Evolutionary conservation across 768 basidiomycete species (phyloP).

Genomic region (Tylopilus sp.): DNA sequence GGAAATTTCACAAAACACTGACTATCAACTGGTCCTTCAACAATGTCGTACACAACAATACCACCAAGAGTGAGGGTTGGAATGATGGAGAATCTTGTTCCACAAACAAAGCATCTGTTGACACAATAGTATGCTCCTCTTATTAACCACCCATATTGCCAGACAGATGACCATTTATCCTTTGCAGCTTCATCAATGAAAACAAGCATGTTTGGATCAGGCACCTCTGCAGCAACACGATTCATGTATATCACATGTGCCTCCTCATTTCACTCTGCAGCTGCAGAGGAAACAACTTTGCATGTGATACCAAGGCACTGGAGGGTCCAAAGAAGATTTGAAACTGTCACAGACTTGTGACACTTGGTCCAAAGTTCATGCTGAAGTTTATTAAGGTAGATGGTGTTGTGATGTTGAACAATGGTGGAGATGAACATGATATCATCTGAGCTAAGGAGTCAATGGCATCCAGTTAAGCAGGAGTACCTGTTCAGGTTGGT

Average conservation of each 20-base stretch:
- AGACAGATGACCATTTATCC: not conserved
- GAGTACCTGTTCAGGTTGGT: not conserved
- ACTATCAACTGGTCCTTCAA: constrained; percentile 13
- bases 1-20: not conserved
- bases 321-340: not conserved
- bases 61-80: constrained; percentile 15
- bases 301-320: constrained; percentile 2
- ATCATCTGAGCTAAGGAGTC: not conserved
- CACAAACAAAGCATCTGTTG: not conserved
- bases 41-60: constrained; percentile 7
- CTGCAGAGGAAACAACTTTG: constrained; percentile 12
- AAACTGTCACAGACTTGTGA: not conserved
- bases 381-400: constrained; percentile 11
- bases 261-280: constrained; percentile 13
- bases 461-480: not conserved
- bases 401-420: not conserved
- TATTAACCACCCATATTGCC: not conserved
- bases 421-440: not conserved
- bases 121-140: not conserved
- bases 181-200: constrained; percentile 19
- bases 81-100: constrained; percentile 12
- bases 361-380: not conserved
- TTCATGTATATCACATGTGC: constrained; percentile 6
- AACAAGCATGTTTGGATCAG: constrained; percentile 18
- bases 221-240: not conserved